Conservation (phyloP, 768 basidiomycete species). For the Amanita rimosa region DNA sequence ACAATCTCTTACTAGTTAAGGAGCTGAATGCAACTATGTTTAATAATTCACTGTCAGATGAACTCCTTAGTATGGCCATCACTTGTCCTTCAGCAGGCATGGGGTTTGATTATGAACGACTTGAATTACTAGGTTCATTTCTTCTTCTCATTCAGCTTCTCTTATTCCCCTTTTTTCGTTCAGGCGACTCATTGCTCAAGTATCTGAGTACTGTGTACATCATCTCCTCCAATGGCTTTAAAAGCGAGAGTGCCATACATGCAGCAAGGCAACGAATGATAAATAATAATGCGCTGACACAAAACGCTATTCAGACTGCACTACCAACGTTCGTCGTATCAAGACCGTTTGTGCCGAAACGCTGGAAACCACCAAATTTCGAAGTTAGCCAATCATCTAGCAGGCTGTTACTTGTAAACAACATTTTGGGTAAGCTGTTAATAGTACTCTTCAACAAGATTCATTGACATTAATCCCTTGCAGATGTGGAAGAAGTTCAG, state of each 20-base stretch:
- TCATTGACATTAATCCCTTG: too few relatives aligned
- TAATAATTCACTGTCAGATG: slow-evolving; percentile 46
- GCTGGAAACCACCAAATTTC: slow-evolving; percentile 51
- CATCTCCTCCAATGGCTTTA: slow-evolving; percentile 55
- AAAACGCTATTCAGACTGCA: slow-evolving; percentile 42
- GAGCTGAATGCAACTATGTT: slow-evolving; percentile 69
- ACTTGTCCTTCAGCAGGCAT: slow-evolving; percentile 58
- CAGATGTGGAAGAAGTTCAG: background rate
- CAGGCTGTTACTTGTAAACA: background rate
- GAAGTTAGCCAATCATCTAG: slow-evolving; percentile 10
- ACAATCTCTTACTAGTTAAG: slow-evolving; percentile 65
- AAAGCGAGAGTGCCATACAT: slow-evolving; percentile 61
- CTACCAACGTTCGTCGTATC: slow-evolving; percentile 66
- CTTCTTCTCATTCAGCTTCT: slow-evolving; percentile 9
- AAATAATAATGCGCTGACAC: slow-evolving; percentile 58
- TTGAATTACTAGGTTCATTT: slow-evolving; percentile 67
- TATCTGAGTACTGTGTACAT: slow-evolving; percentile 64
- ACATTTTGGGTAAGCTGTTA: background rate
- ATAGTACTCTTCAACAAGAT: background rate
- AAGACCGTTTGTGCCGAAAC: slow-evolving; percentile 53
- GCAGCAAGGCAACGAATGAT: slow-evolving; percentile 56
- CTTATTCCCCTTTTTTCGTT: slow-evolving; percentile 4
- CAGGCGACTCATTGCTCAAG: slow-evolving; percentile 81
- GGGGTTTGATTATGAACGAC: slow-evolving; percentile 73
- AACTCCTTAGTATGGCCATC: slow-evolving; percentile 52